Percentiles rank a stretch among this genome's conserved stretches.
These are phyloP conservation scores for Asterochloris sp. DNA, from an alignment of 139 green algal species.

Conservation along the genomic window DNA sequence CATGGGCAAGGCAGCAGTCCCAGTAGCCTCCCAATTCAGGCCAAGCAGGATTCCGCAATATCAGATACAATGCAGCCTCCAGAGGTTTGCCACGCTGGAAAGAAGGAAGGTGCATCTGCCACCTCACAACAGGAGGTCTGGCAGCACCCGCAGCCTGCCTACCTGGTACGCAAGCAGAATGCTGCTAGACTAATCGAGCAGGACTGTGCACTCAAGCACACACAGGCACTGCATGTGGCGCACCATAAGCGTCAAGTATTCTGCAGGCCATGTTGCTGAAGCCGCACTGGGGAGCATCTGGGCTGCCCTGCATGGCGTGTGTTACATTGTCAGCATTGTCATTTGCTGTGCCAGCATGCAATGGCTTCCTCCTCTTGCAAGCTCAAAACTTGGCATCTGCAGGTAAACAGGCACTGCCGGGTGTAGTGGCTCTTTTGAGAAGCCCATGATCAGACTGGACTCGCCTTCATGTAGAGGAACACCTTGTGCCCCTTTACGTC, in stretches of 20 bases:
- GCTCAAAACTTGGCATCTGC: not conserved
- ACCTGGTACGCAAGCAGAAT: not conserved
- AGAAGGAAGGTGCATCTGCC: too few relatives aligned
- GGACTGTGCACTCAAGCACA: not conserved
- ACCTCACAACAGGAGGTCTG: too few relatives aligned
- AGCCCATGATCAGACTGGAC: not conserved
- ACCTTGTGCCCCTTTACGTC: constrained; percentile 77
- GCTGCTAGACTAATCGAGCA: not conserved
- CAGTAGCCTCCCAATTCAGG: not conserved
- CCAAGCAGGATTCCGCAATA: not conserved
- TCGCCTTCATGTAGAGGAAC: constrained; percentile 96
- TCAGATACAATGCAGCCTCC: not conserved
- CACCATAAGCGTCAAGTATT: constrained; percentile 87
- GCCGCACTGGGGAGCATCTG: constrained; percentile 79
- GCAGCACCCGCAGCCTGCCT: not conserved
- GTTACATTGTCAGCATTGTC: too few relatives aligned
- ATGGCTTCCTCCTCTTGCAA: not conserved
- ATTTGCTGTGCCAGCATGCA: not conserved
- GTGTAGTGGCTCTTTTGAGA: not conserved
- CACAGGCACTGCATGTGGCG: constrained; percentile 12
- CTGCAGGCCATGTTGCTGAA: constrained; percentile 89
- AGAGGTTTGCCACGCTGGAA: too few relatives aligned
- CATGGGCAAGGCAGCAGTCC: not conserved
- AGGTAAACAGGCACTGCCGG: not conserved
- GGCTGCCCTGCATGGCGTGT: constrained; percentile 48